phyloP scores from a whole-genome alignment of 176 grass and related monocot genomes.

The Lolium multiflorum region DNA sequence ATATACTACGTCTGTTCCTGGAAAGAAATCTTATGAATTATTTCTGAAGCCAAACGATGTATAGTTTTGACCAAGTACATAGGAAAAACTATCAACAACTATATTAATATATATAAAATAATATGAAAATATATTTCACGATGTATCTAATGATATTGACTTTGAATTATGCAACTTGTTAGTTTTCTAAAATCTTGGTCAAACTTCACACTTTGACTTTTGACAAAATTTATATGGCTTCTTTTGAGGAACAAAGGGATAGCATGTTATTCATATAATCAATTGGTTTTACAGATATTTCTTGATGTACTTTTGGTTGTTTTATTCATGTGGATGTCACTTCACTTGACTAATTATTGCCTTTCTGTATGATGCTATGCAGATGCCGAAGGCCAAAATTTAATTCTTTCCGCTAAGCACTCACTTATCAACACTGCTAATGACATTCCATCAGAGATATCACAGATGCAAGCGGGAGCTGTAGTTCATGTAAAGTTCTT shows the following conservation, averaged over 20 bases:
- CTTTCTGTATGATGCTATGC: constrained; percentile 40
- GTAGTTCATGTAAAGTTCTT: constrained; percentile 66
- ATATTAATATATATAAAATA: too few relatives aligned
- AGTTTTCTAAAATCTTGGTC: too few relatives aligned
- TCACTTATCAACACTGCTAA: constrained; percentile 68
- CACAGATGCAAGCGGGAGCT: constrained; percentile 58
- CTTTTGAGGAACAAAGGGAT: too few relatives aligned
- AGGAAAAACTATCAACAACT: too few relatives aligned
- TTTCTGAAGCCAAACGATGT: too few relatives aligned
- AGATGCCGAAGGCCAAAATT: constrained; percentile 83
- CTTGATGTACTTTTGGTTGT: constrained; percentile 1
- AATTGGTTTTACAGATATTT: constrained; percentile 25
- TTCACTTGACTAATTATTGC: constrained; percentile 25
- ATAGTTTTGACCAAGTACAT: too few relatives aligned
- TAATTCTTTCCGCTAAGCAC: constrained; percentile 92
- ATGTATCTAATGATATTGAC: too few relatives aligned
- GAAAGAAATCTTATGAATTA: too few relatives aligned
- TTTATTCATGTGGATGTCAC: neutral
- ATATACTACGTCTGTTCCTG: neutral
- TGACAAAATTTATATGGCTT: too few relatives aligned
- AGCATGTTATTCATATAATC: neutral
- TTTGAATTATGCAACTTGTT: too few relatives aligned
- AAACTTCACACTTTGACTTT: too few relatives aligned
- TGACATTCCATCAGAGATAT: constrained; percentile 84
- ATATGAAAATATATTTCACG: too few relatives aligned